phyloP scores from a whole-genome alignment of 192 early-diverging fungal species.

The Spinellus fusiger region DNA sequence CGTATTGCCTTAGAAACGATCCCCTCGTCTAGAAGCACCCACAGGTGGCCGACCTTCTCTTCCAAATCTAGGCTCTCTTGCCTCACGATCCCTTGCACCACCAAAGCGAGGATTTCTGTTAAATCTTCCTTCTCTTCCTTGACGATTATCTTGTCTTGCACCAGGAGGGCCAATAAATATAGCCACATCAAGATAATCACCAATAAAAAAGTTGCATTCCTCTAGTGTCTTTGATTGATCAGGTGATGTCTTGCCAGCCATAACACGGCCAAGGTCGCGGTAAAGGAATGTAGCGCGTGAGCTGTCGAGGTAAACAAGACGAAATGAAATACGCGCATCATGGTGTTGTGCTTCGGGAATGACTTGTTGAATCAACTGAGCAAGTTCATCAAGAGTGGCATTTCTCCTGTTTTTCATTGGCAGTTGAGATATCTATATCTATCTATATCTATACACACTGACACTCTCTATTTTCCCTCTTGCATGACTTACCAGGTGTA shows the following conservation, averaged over 20 bases:
- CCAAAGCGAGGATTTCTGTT: slow-evolving; percentile 4
- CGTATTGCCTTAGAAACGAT: slow-evolving; percentile 6
- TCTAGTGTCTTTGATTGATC: slow-evolving; percentile 47
- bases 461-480: neutral
- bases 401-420: slow-evolving; percentile 42
- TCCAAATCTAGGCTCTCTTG: neutral
- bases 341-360: slow-evolving; percentile 33
- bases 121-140: slow-evolving; percentile 1
- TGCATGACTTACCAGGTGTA: slow-evolving; percentile 46
- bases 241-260: slow-evolving; percentile 14
- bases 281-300: slow-evolving; percentile 29
- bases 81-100: neutral
- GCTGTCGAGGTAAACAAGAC: slow-evolving; percentile 40
- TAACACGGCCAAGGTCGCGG: slow-evolving; percentile 38
- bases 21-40: neutral
- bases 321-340: slow-evolving; percentile 41
- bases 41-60: neutral
- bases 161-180: slow-evolving; percentile 31
- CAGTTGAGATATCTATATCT: neutral
- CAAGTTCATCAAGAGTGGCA: slow-evolving; percentile 54
- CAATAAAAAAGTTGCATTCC: slow-evolving; percentile 47
- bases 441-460: neutral
- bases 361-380: slow-evolving; percentile 42
- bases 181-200: slow-evolving; percentile 53
- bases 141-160: neutral